These are phyloP conservation scores for Colletotrichum navitas DNA, from an alignment of 2,329 filamentous ascomycete species.

Conservation along the genomic window DNA sequence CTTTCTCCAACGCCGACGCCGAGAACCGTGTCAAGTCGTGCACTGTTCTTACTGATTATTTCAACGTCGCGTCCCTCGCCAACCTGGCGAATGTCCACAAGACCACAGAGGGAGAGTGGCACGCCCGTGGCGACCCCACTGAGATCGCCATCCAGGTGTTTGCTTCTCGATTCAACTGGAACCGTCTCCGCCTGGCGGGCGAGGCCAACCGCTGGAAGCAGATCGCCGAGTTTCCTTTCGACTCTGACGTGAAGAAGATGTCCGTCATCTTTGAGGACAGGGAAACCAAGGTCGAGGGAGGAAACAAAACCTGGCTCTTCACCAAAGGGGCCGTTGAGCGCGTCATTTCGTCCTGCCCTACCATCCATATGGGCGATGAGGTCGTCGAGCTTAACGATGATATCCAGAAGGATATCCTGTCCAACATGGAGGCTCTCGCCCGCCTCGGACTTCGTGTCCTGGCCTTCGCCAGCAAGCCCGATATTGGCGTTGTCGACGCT, in stretches of 20 bases:
- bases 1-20: slow-evolving; percentile 45
- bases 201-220: slow-evolving; percentile 66
- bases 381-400: slow-evolving; percentile 63
- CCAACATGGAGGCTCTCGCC: slow-evolving; percentile 77
- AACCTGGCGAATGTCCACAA: slow-evolving; percentile 74
- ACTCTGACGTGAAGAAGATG: slow-evolving; percentile 83
- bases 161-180: slow-evolving; percentile 75
- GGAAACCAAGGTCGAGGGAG: slow-evolving; percentile 44
- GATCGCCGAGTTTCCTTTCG: slow-evolving; percentile 78
- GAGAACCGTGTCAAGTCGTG: slow-evolving; percentile 54
- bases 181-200: slow-evolving; percentile 65
- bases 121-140: slow-evolving; percentile 75
- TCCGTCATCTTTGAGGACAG: slow-evolving; percentile 72
- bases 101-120: slow-evolving; percentile 66
- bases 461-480: slow-evolving; percentile 68
- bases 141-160: slow-evolving; percentile 84
- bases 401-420: slow-evolving; percentile 68
- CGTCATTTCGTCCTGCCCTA: slow-evolving; percentile 72
- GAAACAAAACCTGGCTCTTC: slow-evolving; percentile 61
- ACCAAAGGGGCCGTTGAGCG: slow-evolving; percentile 79
- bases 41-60: slow-evolving; percentile 62
- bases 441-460: slow-evolving; percentile 77
- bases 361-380: slow-evolving; percentile 60
- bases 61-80: slow-evolving; percentile 73
- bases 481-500: slow-evolving; percentile 52